A percentile compares a stretch with the other conserved stretches of the same genome.
Conservation (phyloP, 768 basidiomycete genomes). For the Hypsizygus marmoreus region DNA sequence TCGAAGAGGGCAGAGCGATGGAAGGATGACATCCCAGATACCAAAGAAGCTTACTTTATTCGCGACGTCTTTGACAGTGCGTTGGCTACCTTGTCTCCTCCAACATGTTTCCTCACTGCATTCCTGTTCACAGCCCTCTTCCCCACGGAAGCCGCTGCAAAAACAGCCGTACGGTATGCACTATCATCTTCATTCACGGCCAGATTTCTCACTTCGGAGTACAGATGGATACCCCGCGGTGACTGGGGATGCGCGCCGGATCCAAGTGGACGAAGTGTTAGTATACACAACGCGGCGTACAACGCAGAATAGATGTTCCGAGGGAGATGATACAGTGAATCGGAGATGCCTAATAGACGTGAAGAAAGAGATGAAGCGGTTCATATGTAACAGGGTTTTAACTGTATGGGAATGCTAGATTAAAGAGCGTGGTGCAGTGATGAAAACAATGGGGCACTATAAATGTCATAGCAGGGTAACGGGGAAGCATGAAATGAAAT, state of each 20-base stretch:
- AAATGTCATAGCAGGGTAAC: conserved; percentile 18
- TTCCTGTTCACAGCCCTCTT: conserved; percentile 60
- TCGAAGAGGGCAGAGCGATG: conserved; percentile 73
- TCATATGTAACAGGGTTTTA: conserved; percentile 17
- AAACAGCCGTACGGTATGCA: conserved; percentile 85
- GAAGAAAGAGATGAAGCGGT: conserved; percentile 21
- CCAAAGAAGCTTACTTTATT: conserved; percentile 95
- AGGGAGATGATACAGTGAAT: conserved; percentile 23
- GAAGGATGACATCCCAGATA: conserved; percentile 82
- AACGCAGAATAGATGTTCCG: conserved; percentile 32
- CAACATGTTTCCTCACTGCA: conserved; percentile 15
- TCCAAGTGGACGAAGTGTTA: conserved; percentile 93
- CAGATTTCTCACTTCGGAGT: conserved; percentile 14
- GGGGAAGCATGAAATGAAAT: conserved; percentile 14
- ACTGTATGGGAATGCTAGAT: conserved; percentile 16
- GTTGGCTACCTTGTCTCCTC: conserved; percentile 12
- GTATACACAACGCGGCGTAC: conserved; percentile 95
- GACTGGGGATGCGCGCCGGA: conserved; percentile 97
- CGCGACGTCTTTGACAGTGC: conserved; percentile 88
- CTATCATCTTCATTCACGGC: conserved; percentile 8
- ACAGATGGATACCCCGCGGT: conserved; percentile 88
- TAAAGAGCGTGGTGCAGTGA: conserved; percentile 18
- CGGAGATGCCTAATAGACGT: conserved; percentile 27
- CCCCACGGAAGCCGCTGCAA: conserved; percentile 82
- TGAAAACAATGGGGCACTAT: conserved; percentile 19